Evolutionary conservation across 2,329 filamentous ascomycete genomes (phyloP), one percentile per base, ranked within the genome.

Genomic region (Thelonectria blattea): DNA sequence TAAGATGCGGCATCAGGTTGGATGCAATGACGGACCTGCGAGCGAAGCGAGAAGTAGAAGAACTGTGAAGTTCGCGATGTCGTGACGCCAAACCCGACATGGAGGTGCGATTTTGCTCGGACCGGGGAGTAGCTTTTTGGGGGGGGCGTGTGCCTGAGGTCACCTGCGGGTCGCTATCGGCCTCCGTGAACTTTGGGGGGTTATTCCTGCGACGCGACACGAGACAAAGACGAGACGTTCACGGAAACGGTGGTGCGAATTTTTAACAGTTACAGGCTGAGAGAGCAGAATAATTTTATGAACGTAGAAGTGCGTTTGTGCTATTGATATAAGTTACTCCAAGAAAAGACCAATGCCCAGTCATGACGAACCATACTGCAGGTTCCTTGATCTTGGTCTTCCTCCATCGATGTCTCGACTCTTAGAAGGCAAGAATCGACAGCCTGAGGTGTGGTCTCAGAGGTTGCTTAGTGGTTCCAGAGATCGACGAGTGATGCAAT

Each of bases 171-270:
- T 55, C 17, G 43, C 20, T 34, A 18, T 46, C 46, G 30, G 30
- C n/a, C 48, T 51, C 48, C 52, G 49, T 60, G 49, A 56, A 56
- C 51, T 18, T 53, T 42, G 52, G 56, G 2, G 56, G 61, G 52
- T 34, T 59, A 39, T 45, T 69, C 60, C 60, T 71, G 68, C 51
- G 65, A 70, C 68, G 60, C 58, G 17, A 68, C 52, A 58, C 66
- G 66, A 70, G 66, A 70, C 68, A 58, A 53, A 49, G 56, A 54
- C 68, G 66, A 70, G 61, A 67, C 66, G 57, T 12, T 22, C 30
- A 57, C 27, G 49, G 34, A 45, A 48, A 43, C 47, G 22, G 51
- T 34, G 24, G 18, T 48, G 47, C 41, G 42, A 52, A 50, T 18
- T 37, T 39, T 47, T 27, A 34, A 20, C 14, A 9, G 12, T 24